Evolutionary conservation across 257 asterid species (phyloP).

Genomic region (Nicotiana paniculata): DNA sequence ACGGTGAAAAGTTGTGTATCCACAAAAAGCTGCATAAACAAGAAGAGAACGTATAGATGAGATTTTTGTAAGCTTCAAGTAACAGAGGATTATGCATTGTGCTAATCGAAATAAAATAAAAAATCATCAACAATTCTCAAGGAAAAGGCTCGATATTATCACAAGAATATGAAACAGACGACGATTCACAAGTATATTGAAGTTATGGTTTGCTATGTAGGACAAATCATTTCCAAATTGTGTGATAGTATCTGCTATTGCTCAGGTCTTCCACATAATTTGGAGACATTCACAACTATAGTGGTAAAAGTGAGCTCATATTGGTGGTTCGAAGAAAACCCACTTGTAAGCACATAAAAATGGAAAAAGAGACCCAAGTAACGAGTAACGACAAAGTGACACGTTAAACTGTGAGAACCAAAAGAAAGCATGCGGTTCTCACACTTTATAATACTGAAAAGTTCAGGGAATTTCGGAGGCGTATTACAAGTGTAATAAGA

Average conservation of each 20-base stretch:
- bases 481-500: too few species aligned
- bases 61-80: neutral
- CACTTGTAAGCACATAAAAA: neutral
- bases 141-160: neutral
- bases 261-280: too few species aligned
- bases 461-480: too few species aligned
- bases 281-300: too few species aligned
- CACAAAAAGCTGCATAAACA: conserved; percentile 59
- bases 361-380: neutral
- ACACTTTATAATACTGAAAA: too few species aligned
- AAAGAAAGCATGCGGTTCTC: too few species aligned
- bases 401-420: neutral
- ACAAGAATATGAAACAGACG: neutral
- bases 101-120: neutral
- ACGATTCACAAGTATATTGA: too few species aligned
- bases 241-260: too few species aligned
- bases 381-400: neutral
- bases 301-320: neutral
- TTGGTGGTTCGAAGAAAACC: neutral
- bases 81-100: neutral
- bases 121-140: neutral
- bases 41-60: neutral
- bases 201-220: too few species aligned
- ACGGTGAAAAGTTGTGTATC: conserved; percentile 78
- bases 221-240: too few species aligned